Evolutionary conservation across 495 filamentous ascomycete genomes (phyloP), one percentile per base, ranked within the genome.

Genomic region (Clohesyomyces aquaticus): DNA sequence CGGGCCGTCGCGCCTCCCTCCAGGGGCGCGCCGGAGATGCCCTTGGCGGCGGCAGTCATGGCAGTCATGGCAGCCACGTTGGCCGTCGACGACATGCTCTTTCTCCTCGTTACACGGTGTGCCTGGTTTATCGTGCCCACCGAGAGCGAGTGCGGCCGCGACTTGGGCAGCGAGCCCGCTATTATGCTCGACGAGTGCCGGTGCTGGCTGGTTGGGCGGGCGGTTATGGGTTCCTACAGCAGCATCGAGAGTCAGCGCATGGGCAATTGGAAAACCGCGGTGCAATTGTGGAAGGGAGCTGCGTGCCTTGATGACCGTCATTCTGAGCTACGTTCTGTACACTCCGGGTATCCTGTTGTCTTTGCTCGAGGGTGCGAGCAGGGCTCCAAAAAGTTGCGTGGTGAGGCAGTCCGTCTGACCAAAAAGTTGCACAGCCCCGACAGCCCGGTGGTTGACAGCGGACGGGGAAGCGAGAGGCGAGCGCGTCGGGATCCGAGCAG

Each of bases 41-140:
- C 65, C 63, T 90, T 84, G 56, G 90, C 81, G 2, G 91, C 88
- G 28, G 88, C 89, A 29, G 89, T 87, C 59, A 90, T 80, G 19
- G 85, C 88, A 16, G 90, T 90, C 27, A 90, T 80, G 19, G 85
- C 88, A 16, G 90, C 90, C 27, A 88, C 85, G 76, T 90, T 94
- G 72, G 87, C 84, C 29, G 83, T 87, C 54, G 89, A 91, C 66
- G 92, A 87, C 77, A 87, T 91, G 77, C 93, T 96, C 84, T 98
- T 98, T 59, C 94, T 84, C 64, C 94, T 90, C 62, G 90, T 92
- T 63, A 98, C 85, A 55, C 94, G 90, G 75, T 96, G 88, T 73
- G 82, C 84, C 69, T 86, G 74, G 77, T 91, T 93, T 77, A 91
- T 82, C 38, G 91, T 85, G 69, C 90, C 87, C 63, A 90, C 77